A percentile compares a stretch with the other conserved stretches of the same genome.
These are phyloP conservation scores for Phaeolepiota aurea DNA, from an alignment of 768 basidiomycete genomes.

Conservation along the genomic window DNA sequence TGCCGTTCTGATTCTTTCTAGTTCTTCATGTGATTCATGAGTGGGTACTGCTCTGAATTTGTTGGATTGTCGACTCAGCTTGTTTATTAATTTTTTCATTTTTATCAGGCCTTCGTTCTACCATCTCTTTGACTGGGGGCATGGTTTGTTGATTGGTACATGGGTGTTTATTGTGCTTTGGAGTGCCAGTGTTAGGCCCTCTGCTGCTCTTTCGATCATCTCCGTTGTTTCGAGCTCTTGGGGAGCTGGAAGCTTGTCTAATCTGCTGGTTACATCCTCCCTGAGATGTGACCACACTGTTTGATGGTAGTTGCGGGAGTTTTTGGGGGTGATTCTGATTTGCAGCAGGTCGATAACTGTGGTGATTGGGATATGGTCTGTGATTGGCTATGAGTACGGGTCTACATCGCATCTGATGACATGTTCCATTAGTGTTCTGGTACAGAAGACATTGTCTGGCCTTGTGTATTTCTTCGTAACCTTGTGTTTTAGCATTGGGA, in stretches of 20 bases:
- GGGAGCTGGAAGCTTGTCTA: neutral
- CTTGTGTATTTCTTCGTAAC: constrained; percentile 23
- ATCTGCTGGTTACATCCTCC: neutral
- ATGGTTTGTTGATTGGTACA: neutral
- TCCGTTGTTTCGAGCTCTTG: neutral
- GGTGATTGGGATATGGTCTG: constrained; percentile 34
- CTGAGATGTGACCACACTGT: neutral
- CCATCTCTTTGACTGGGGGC: constrained; percentile 3
- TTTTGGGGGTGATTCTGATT: neutral
- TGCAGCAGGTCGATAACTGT: constrained; percentile 15
- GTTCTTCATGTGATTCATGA: constrained; percentile 16
- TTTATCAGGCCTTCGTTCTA: constrained; percentile 10
- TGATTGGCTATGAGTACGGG: constrained; percentile 7
- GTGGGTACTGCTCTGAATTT: neutral
- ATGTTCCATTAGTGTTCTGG: constrained; percentile 8
- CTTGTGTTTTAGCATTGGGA: constrained; percentile 21
- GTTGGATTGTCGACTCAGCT: constrained; percentile 6
- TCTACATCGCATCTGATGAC: constrained; percentile 16
- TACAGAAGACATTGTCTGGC: constrained; percentile 32
- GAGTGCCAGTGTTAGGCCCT: neutral
- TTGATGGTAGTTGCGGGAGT: neutral
- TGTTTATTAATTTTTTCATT: constrained; percentile 8
- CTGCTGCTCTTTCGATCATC: neutral
- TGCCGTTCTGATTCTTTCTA: constrained; percentile 2
- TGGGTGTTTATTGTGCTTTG: neutral